Evolutionary conservation across 1,284 basidiomycete species (phyloP).

Genomic region (Ustilago loliicola): DNA sequence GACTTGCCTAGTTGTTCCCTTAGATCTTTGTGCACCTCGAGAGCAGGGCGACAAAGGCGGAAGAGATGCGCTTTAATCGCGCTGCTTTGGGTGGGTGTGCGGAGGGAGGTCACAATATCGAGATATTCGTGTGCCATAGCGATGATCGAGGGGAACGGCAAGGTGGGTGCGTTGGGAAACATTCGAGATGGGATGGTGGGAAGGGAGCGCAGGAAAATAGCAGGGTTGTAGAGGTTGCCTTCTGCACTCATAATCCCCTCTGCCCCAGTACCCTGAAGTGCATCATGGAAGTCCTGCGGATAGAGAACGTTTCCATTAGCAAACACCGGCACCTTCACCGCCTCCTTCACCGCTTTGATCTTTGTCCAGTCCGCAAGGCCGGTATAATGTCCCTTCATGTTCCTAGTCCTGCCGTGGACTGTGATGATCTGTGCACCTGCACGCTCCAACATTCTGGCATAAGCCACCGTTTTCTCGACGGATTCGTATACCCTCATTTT

Average conservation of each 20-base stretch:
- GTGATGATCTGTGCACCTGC: slow-evolving; percentile 96
- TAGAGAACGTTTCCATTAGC: slow-evolving; percentile 97
- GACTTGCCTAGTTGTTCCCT: slow-evolving; percentile 78
- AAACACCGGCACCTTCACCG: slow-evolving; percentile 91
- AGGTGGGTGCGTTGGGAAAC: slow-evolving; percentile 40
- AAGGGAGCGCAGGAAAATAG: slow-evolving; percentile 76
- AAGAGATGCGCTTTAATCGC: slow-evolving; percentile 94
- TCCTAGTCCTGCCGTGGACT: slow-evolving; percentile 89
- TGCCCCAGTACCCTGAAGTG: slow-evolving; percentile 83
- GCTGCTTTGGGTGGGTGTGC: slow-evolving; percentile 80
- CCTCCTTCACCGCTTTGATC: slow-evolving; percentile 86
- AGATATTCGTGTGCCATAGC: slow-evolving; percentile 88
- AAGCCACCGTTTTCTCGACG: slow-evolving; percentile 87
- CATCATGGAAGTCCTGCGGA: slow-evolving; percentile 82
- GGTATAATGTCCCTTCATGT: slow-evolving; percentile 84
- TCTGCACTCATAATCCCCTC: slow-evolving; percentile 97
- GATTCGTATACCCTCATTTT: slow-evolving; percentile 94
- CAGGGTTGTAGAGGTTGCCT: slow-evolving; percentile 93
- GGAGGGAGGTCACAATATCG: slow-evolving; percentile 80
- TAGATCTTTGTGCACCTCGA: slow-evolving; percentile 80
- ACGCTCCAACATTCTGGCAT: slow-evolving; percentile 92
- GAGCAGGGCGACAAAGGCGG: slow-evolving; percentile 86
- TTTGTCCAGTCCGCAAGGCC: slow-evolving; percentile 86
- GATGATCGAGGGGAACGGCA: slow-evolving; percentile 76
- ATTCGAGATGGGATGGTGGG: slow-evolving; percentile 22